Evolutionary conservation across 164 flowering plant species (phyloP), one percentile per base, ranked within the genome.

Genomic region (Nymphaea colorata): DNA sequence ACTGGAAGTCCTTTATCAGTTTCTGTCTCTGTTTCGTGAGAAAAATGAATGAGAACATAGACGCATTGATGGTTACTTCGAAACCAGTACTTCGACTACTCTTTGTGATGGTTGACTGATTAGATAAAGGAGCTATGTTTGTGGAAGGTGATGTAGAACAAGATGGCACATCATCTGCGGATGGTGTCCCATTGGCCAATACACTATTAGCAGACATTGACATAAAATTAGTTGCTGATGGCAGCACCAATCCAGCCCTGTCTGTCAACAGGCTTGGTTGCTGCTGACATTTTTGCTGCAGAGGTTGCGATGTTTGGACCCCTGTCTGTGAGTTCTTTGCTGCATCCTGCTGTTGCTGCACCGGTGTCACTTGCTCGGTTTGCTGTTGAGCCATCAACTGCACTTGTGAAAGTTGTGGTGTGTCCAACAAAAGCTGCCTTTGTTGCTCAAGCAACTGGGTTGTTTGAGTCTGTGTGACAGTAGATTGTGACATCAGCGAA

Each of bases 101-200:
- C 71, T 81, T 72, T 64, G 77, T 84, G 60, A 79, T 68, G 60
- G 79, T 61, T 17, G 86, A 71, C 59, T 83, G 89, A 72, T 78
- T 74, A 14, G 67, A 68, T 70, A 65, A 77, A 10, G 82, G 71
- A 67, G 82, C 80, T 70, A 84, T 88, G 69, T 88, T 87, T 45
- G 90, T 83, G 12, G 97, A 91, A 17, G 95, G 94, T 62, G 97
- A 91, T 6, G 96, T 88, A 53, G 98, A 89, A 79, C 93, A 87
- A 59, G 96, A 89, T 59, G 96, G 97, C 66, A 78, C 61, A 62
- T 88, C 97, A 67, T 88, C 96, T 4, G 90, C 88, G 53, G 96
- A 87, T 14, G 64, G 41, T 76, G 84, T 70, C 77, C 79, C 64
- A 80, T 80, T 43, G 79, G 17, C 74, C 79, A 82, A 15, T 18